Evolutionary conservation across 2,329 filamentous ascomycete genomes (phyloP).

Genomic region (Botrytis porri): DNA sequence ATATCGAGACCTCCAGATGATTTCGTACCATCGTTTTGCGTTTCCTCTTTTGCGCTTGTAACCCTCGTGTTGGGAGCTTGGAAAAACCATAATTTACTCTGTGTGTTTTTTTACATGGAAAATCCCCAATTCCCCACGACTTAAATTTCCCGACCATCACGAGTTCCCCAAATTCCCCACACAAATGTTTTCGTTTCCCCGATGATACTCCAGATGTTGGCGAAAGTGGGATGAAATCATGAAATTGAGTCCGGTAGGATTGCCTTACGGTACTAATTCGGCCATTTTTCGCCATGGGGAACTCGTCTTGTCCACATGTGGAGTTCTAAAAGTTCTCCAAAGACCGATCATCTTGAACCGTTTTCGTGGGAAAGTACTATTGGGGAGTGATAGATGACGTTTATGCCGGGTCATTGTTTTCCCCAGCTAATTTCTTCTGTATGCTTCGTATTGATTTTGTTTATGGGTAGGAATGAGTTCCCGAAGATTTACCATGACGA

Average conservation of each 20-base stretch:
- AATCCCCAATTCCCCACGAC: neutral
- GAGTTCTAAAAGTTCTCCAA: neutral
- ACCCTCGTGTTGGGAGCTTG: neutral
- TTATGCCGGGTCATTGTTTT: neutral
- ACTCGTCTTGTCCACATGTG: neutral
- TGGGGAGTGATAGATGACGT: neutral
- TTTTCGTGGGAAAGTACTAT: neutral
- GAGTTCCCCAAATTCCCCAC: constrained; percentile 8
- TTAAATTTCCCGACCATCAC: neutral
- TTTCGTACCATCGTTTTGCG: neutral
- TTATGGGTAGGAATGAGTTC: neutral
- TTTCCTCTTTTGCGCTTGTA: neutral
- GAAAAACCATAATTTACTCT: neutral
- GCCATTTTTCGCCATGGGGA: neutral
- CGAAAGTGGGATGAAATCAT: constrained; percentile 6
- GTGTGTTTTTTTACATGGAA: neutral
- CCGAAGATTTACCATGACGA: constrained; percentile 11
- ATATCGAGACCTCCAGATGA: neutral
- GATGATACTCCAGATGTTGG: constrained; percentile 4
- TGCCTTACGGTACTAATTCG: neutral
- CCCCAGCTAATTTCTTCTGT: neutral
- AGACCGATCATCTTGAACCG: neutral
- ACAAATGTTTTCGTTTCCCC: neutral
- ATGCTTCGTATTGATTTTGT: neutral
- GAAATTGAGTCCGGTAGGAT: neutral